phyloP scores from a whole-genome alignment of 495 filamentous ascomycete genomes.

The Rusavskia elegans region DNA sequence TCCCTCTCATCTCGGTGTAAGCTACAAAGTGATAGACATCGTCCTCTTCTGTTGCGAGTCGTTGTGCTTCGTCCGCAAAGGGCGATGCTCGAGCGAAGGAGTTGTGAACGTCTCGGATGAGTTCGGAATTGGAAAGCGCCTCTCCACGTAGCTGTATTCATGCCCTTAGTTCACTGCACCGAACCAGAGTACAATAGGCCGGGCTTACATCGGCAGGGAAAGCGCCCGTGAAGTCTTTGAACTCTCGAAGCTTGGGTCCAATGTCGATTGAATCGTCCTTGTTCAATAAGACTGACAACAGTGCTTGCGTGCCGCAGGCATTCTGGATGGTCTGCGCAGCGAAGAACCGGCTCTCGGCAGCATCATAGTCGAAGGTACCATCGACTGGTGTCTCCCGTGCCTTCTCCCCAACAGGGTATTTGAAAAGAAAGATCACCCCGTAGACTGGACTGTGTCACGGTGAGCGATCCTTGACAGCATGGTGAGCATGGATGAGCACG shows the following conservation, averaged over 20 bases:
- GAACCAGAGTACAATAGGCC: too few species aligned
- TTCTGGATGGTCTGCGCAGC: constrained; percentile 98
- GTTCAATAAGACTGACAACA: constrained; percentile 86
- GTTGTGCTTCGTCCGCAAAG: constrained; percentile 76
- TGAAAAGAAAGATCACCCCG: constrained; percentile 99
- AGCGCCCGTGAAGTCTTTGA: constrained; percentile 79
- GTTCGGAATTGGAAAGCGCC: constrained; percentile 52
- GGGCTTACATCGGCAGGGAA: constrained; percentile 58
- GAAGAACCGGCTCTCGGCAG: constrained; percentile 73
- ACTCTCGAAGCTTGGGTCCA: constrained; percentile 50
- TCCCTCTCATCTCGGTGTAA: constrained; percentile 66
- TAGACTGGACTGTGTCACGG: constrained; percentile 50
- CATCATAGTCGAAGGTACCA: constrained; percentile 61
- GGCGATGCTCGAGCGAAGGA: constrained; percentile 77
- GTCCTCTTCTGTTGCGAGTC: constrained; percentile 39
- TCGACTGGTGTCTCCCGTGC: constrained; percentile 47
- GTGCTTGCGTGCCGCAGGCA: constrained; percentile 92
- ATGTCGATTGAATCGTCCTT: constrained; percentile 43
- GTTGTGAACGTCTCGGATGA: constrained; percentile 87
- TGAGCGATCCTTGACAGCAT: too few species aligned
- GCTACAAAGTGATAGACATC: constrained; percentile 98
- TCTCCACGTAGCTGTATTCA: constrained; percentile 39
- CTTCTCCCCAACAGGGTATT: constrained; percentile 66
- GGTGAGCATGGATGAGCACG: too few species aligned
- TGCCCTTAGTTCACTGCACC: background rate